These are phyloP conservation scores for Trypanosoma boissoni DNA, from an alignment of 208 protist species.

Conservation along the genomic window DNA sequence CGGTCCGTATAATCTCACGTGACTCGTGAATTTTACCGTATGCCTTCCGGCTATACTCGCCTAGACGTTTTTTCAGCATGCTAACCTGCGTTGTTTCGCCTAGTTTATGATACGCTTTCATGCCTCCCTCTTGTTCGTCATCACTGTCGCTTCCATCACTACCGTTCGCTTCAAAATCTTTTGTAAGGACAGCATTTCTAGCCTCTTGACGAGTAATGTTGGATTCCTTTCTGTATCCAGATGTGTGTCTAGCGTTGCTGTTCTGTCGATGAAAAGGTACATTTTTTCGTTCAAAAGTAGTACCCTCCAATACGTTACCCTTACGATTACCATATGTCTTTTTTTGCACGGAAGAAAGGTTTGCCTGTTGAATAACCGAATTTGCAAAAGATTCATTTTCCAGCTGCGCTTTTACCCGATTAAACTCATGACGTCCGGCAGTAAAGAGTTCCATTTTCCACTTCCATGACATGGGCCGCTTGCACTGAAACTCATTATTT, in stretches of 20 bases:
- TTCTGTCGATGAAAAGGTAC: conserved; percentile 33
- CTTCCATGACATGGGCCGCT: conserved; percentile 98
- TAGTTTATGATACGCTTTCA: conserved; percentile 82
- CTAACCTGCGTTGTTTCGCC: conserved; percentile 90
- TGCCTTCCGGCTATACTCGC: conserved; percentile 95
- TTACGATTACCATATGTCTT: conserved; percentile 91
- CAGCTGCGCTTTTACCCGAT: conserved; percentile 94
- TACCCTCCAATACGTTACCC: conserved; percentile 89
- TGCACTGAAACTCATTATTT: conserved; percentile 92
- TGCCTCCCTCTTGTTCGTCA: conserved; percentile 41
- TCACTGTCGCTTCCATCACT: conserved; percentile 20
- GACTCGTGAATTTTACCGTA: conserved; percentile 97
- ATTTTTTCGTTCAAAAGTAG: conserved; percentile 71
- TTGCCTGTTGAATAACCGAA: conserved; percentile 74
- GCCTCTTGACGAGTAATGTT: conserved; percentile 63
- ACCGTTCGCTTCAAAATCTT: conserved; percentile 24
- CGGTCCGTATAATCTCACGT: conserved; percentile 79
- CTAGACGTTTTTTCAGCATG: conserved; percentile 94
- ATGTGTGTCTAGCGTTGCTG: conserved; percentile 22
- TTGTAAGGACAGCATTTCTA: conserved; percentile 55
- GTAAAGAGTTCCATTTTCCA: conserved; percentile 98
- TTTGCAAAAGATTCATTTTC: conserved; percentile 94
- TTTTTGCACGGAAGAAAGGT: conserved; percentile 86
- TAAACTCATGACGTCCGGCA: conserved; percentile 92
- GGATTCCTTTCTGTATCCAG: conserved; percentile 73